Percentiles rank a stretch among this genome's conserved stretches.
Evolutionary conservation across 805 yeast species (phyloP).

Genomic region (Saccharomycopsis amapae): DNA sequence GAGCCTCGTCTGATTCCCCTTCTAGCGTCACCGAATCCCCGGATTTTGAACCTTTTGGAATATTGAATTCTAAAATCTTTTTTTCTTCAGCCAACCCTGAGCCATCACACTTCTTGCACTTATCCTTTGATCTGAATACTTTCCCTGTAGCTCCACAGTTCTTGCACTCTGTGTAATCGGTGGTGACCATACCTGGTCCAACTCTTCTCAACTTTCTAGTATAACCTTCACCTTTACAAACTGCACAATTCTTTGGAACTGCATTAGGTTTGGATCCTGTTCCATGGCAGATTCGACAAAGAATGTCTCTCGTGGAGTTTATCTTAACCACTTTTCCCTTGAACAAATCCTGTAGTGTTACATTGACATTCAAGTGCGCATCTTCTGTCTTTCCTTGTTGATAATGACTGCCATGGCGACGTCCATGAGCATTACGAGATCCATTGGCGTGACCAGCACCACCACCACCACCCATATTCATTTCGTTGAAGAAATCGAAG

Average conservation of each 20-base stretch:
- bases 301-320: conserved; percentile 59
- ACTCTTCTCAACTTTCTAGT: conserved; percentile 53
- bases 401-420: conserved; percentile 21
- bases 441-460: conserved; percentile 17
- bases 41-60: conserved; percentile 62
- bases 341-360: conserved; percentile 67
- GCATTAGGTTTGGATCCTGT: conserved; percentile 64
- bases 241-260: conserved; percentile 45
- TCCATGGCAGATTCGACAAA: conserved; percentile 72
- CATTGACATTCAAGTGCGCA: conserved; percentile 56
- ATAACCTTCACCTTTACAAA: conserved; percentile 69
- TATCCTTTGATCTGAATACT: conserved; percentile 53
- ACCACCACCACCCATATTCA: conserved; percentile 28
- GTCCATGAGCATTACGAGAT: conserved; percentile 20
- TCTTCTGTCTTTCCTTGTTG: conserved; percentile 45
- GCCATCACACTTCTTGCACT: conserved; percentile 74
- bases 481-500: conserved; percentile 55
- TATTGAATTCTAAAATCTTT: conserved; percentile 67
- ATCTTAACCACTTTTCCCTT: conserved; percentile 76
- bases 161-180: conserved; percentile 52
- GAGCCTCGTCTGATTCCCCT: conserved; percentile 72
- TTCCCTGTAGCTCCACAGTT: conserved; percentile 69
- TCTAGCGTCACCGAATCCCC: conserved; percentile 54
- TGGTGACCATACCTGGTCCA: conserved; percentile 71
- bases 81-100: conserved; percentile 52